Evolutionary conservation across 352 stramenopile genomes (phyloP), one percentile per base, ranked within the genome.

Genomic region (Aphanomyces astaci): DNA sequence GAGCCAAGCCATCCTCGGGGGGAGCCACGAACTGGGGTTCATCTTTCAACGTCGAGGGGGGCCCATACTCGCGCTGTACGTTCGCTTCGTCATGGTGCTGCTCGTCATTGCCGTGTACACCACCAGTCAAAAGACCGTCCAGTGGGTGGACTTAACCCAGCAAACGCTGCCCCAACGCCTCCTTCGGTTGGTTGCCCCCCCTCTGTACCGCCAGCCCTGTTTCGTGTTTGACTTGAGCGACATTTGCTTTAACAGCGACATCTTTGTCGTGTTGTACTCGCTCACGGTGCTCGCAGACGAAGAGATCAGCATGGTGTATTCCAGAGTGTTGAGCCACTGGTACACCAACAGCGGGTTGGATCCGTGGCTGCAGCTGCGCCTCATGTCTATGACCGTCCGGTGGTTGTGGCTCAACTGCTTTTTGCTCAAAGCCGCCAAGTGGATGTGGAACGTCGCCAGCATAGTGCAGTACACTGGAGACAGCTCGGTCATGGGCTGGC

Each of bases 191-290:
- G 10, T 68, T 3, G 0, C 43, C 2, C 62, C 62, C 4, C 28
- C 25, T 11, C 27, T 25, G 17, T 59, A 59, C 33, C 62, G 39
- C 3, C 32, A 68, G 17, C 31, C 24, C n/a, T 59, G 62, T 40
- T 27, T 33, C 17, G 62, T 45, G n/a, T 49, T 68, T 25, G 39
- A 31, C 13, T 59, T 68, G 31, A 27, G 25, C 33, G 31, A 59
- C 39, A 32, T 68, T 53, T 68, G 62, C 31, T 59, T 59, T 45
- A 68, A 68, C 39, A 59, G 39, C 28, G 62, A 68, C 43, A 40
- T 60, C 19, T 68, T 68, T 68, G 62, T 68, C 27, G n/a, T 59
- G 48, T 33, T 68, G 7, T 68, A 52, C 33, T 31, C 28, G 27
- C 4, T 68, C 30, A 32, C 62, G 2, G 43, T 68, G 10, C 4